These are phyloP conservation scores for Xerocomus spinulosus DNA, from an alignment of 768 basidiomycete species.

Conservation along the genomic window DNA sequence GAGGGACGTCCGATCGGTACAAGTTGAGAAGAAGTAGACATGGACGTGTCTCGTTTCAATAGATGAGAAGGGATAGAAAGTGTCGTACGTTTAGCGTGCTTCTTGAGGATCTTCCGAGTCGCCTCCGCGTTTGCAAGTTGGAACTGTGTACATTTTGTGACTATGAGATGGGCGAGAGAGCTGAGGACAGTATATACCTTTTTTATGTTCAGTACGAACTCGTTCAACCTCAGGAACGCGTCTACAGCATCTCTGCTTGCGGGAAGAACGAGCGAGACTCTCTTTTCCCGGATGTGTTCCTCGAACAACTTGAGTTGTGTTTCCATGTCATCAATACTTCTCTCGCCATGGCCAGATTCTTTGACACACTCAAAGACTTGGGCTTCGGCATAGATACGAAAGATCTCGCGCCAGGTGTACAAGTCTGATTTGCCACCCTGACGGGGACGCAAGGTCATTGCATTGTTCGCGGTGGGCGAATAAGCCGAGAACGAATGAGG, in stretches of 20 bases:
- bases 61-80: constrained; percentile 53
- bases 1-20: constrained; percentile 22
- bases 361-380: constrained; percentile 77
- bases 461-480: constrained; percentile 21
- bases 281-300: constrained; percentile 48
- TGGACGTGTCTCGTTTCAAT: constrained; percentile 16
- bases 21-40: constrained; percentile 28
- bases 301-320: constrained; percentile 58
- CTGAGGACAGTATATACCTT: constrained; percentile 43
- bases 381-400: constrained; percentile 78
- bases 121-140: constrained; percentile 84
- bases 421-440: constrained; percentile 49
- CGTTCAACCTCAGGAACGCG: constrained; percentile 70
- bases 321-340: constrained; percentile 66
- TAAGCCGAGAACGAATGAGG: constrained; percentile 31
- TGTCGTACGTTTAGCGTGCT: constrained; percentile 86
- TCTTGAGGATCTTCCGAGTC: constrained; percentile 89
- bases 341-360: constrained; percentile 65
- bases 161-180: neutral
- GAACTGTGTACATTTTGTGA: constrained; percentile 39
- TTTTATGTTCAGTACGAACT: constrained; percentile 75
- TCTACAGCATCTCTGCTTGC: constrained; percentile 58
- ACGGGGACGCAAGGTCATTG: constrained; percentile 37
- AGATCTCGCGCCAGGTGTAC: constrained; percentile 87
- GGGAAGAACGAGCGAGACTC: constrained; percentile 50